A percentile compares a stretch with the other conserved stretches of the same genome.
Conservation (phyloP, 139 green algal genomes). For the Chlamydomonas sphaeroides region DNA sequence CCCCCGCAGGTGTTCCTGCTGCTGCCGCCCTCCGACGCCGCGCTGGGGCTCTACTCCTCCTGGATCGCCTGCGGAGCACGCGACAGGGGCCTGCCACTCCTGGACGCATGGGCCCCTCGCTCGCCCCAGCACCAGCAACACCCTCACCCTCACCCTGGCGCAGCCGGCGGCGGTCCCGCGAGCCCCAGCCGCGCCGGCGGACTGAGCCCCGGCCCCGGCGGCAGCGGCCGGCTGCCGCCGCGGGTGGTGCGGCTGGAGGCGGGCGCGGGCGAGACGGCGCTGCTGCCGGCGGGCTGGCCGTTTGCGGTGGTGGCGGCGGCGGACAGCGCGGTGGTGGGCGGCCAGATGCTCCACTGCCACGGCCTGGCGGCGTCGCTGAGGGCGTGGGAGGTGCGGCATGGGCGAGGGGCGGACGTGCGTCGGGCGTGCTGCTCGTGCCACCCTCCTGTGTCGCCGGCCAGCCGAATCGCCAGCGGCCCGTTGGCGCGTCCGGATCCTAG, state of each 20-base stretch:
- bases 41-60: slow-evolving; percentile 35
- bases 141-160: no score
- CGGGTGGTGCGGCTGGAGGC: slow-evolving; percentile 29
- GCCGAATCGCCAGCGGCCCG: no score
- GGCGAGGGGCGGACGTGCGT: no score
- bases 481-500: no score
- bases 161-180: no score
- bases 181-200: no score
- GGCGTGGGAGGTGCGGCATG: slow-evolving; percentile 46
- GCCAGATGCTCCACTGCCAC: slow-evolving; percentile 27
- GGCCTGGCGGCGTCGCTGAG: slow-evolving; percentile 27
- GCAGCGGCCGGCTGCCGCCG: background rate
- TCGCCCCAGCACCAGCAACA: background rate
- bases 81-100: slow-evolving; percentile 35
- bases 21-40: slow-evolving; percentile 29
- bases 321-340: slow-evolving; percentile 30
- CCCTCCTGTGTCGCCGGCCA: no score
- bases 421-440: no score
- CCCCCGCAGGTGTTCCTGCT: slow-evolving; percentile 43
- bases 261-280: slow-evolving; percentile 15
- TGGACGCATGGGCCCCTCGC: slow-evolving; percentile 4
- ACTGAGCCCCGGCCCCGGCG: background rate
- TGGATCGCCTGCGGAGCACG: slow-evolving; percentile 36
- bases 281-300: slow-evolving; percentile 53
- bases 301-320: slow-evolving; percentile 19